Evolutionary conservation across 805 yeast genomes (phyloP), one percentile per base, ranked within the genome.

Genomic region (Candida sonorensis): DNA sequence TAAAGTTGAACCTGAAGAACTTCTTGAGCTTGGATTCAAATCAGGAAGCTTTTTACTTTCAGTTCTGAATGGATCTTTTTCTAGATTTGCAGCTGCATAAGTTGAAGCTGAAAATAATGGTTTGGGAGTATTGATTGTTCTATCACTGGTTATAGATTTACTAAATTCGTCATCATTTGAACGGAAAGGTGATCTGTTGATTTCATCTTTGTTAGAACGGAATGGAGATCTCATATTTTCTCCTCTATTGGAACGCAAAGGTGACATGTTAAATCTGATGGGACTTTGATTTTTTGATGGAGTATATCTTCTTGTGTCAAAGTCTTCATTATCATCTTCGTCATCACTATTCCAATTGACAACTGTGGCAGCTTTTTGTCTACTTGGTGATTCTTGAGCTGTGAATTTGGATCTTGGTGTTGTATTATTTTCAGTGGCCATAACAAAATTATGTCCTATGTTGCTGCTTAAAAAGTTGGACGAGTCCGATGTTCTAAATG

Each of bases 321-420:
- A 59, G 19, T 64, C 66, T 21, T 64, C 60, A 28, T 44, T 47
- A 14, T 48, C 51, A 11, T 54, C 60, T 22, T 42, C 47, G 7
- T 45, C 50, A 12, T 57, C 62, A 24, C 28, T 64, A 64, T 31
- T 64, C 62, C 34, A 64, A 18, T 77, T 66, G 10, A 70, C 56
- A 4, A 77, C 61, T 5, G 77, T 66, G 4, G 65, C 64, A 24
- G 67, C 69, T 24, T 60, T 63, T 26, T 67, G 67, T 51, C 87
- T 71, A 35, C 65, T 70, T 21, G 94, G 92, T 0, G 94, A 78
- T 53, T 83, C 88, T 43, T 74, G 58, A 33, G 73, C 61, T 3
- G 92, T 79, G 46, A 69, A 80, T 31, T 69, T 72, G 26, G 84
- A 77, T 56, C 94, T 66, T 8, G 81, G 74, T 7, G 84, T 76